Evolutionary conservation across 1,284 basidiomycete genomes (phyloP), one percentile per base, ranked within the genome.

Genomic region (Tetrapyrgos nigripes): DNA sequence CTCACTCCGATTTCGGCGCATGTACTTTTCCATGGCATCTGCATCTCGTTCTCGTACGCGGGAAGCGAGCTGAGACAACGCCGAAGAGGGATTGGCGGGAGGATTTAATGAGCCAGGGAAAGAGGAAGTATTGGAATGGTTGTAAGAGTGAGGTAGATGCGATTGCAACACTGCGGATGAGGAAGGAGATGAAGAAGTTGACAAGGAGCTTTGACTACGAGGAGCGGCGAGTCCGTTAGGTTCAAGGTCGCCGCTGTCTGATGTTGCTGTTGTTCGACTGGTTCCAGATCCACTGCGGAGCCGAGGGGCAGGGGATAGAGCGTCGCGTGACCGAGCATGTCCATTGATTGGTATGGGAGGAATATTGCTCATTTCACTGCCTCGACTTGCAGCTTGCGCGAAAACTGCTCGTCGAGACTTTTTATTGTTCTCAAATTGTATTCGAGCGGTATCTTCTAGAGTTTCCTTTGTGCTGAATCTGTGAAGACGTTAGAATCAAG

Each of bases 11-110:
- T 89, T 90, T 54, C 91, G 84, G 61, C 83, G 78, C 70, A 91
- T 80, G 69, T 93, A 93, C 67, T 92, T 91, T 69, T 92, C 90
- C 79, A 91, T 92, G 26, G 91, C 92, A 70, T 89, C 89, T 26
- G 91, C 91, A 69, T 93, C 92, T 57, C 86, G 81, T 74, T 92
- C 88, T 64, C 87, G 83, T 79, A 93, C 88, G 28, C 91, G 87
- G 62, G 78, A 88, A 19, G 87, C 89, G 57, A 93, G 89, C 89
- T 9, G 92, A 89, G 59, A 91, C 69, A 29, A 83, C 81, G 77
- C 74, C 45, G 81, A 71, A 29, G 79, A 58, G 3, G 75, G 67
- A 58, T 77, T 69, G 14, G 43, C 76, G 29, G 79, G 74, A 21
- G 77, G 76, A 33, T 83, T 79, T 27, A 79, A 69, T 47, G 74